phyloP scores from a whole-genome alignment of 1,284 basidiomycete species.

The Trametes sp. region DNA sequence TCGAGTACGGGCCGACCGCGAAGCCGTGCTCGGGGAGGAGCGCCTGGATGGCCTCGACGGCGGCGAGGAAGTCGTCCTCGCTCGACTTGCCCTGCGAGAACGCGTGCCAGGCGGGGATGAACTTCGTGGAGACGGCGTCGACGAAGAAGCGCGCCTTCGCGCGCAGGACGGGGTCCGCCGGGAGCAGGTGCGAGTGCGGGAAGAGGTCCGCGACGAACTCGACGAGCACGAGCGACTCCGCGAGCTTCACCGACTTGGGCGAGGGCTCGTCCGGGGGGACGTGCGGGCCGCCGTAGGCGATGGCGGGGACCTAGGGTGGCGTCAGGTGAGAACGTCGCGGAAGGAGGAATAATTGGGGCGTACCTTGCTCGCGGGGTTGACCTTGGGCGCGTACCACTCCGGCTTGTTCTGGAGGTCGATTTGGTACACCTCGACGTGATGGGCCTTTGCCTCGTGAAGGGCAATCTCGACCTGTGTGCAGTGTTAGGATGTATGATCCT shows the following conservation, averaged over 20 bases:
- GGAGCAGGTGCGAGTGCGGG: constrained; percentile 54
- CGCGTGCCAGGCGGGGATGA: constrained; percentile 44
- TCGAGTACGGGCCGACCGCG: constrained; percentile 25
- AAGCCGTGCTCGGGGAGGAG: constrained; percentile 37
- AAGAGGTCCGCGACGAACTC: constrained; percentile 67
- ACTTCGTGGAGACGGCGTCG: constrained; percentile 55
- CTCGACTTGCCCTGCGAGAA: constrained; percentile 47
- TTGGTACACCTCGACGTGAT: constrained; percentile 31
- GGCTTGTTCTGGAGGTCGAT: constrained; percentile 48
- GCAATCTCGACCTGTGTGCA: constrained; percentile 23
- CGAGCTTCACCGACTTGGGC: constrained; percentile 61
- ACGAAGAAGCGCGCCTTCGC: constrained; percentile 69
- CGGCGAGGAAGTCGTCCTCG: constrained; percentile 48
- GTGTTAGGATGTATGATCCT: no score
- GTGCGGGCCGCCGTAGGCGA: constrained; percentile 64
- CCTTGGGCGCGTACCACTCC: constrained; percentile 44
- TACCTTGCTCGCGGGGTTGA: constrained; percentile 50
- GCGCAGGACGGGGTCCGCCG: constrained; percentile 58
- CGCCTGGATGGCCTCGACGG: constrained; percentile 43
- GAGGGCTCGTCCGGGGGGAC: constrained; percentile 60
- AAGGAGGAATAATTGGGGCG: not conserved
- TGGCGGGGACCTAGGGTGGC: constrained; percentile 50
- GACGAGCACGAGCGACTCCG: constrained; percentile 67
- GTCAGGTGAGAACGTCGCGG: not conserved
- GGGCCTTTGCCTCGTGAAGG: constrained; percentile 34